A percentile compares a stretch with the other conserved stretches of the same genome.
Conservation (phyloP, 2,329 filamentous ascomycete species). For the Magnaporthiopsis rhizophila region DNA sequence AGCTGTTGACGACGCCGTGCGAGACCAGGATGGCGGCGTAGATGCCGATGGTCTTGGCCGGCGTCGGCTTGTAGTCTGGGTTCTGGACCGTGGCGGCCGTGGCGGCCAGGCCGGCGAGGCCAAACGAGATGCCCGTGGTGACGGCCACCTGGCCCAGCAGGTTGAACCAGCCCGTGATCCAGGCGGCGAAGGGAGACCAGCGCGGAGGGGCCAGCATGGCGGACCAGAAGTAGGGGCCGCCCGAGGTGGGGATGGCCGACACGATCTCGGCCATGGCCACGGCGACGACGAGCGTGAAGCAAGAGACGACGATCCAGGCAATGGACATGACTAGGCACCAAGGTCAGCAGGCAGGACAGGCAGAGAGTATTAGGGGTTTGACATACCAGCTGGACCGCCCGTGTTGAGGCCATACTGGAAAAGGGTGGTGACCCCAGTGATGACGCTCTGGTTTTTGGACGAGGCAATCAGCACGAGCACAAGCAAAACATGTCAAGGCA, state of each 20-base stretch:
- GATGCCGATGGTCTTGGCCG: slow-evolving; percentile 46
- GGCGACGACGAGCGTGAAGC: slow-evolving; percentile 48
- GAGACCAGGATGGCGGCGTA: slow-evolving; percentile 48
- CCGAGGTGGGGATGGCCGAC: slow-evolving; percentile 48
- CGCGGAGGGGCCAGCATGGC: slow-evolving; percentile 44
- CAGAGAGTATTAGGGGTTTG: too few relatives aligned
- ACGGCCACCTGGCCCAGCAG: slow-evolving; percentile 33
- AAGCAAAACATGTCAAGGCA: not conserved
- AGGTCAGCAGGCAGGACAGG: not conserved
- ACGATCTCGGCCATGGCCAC: slow-evolving; percentile 52
- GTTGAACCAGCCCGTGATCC: slow-evolving; percentile 35
- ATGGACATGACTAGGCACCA: slow-evolving; percentile 37
- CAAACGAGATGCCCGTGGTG: slow-evolving; percentile 33
- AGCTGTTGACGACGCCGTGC: slow-evolving; percentile 48
- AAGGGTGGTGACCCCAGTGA: slow-evolving; percentile 51
- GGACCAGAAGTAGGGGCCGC: slow-evolving; percentile 54
- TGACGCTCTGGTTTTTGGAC: slow-evolving; percentile 38
- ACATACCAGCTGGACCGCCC: slow-evolving; percentile 37
- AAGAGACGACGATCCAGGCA: slow-evolving; percentile 46
- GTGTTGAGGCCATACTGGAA: slow-evolving; percentile 48
- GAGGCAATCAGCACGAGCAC: not conserved
- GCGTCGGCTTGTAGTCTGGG: slow-evolving; percentile 29
- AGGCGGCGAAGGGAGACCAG: slow-evolving; percentile 29
- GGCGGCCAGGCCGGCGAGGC: slow-evolving; percentile 29
- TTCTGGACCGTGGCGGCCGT: slow-evolving; percentile 29